Base-by-base conservation (phyloP, 352 stramenopile species). In the Phytophthora vignae region DNA sequence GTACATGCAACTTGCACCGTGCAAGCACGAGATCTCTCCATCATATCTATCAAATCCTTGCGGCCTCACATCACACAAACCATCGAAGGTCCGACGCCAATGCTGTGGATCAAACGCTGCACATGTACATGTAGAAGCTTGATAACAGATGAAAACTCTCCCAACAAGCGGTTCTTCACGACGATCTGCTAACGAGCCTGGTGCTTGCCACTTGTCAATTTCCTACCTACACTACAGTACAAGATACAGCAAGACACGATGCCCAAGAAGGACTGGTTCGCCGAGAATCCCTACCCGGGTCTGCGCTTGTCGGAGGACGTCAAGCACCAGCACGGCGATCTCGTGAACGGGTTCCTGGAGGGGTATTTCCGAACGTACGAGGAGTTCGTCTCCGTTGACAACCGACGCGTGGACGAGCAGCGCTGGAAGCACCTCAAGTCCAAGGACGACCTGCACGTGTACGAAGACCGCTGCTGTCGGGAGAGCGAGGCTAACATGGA, bases 351-450 rank as follows among this genome's bases (percentile, higher is more conserved):
- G 22, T 76, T 61, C 53, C 67, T 83, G 17, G 59, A 83, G 48
- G 64, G 59, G 11, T 69, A 80, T 52, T 76, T 81, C 29, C 65
- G 64, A 17, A 82, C 82, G 19, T 90, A 85, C 55, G 76, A 85
- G 58, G 21, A 64, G 12, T 87, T 77, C 42, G 72, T 73, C 29
- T 52, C 74, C 4, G 40, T 56, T 1, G 71, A 78, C 3, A 60
- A 73, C 11, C 67, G 72, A 22, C 61, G 66, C 4, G 72, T 88
- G 15, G 76, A 90, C 58, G 60, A 64, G 1, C 69, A 65, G 1
- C 69, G 69, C 4, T 90, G 79, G 79, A 79, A 86, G 42, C 60
- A 77, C n/a, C 60, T 79, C 61, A 78, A 79, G 40, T 78, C 77
- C 14, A 81, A 77, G 29, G 73, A 79, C 15, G 64, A 79, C 17